Base-by-base conservation (phyloP, 192 early-diverging fungal species). In the Chytriomyces sp. region DNA sequence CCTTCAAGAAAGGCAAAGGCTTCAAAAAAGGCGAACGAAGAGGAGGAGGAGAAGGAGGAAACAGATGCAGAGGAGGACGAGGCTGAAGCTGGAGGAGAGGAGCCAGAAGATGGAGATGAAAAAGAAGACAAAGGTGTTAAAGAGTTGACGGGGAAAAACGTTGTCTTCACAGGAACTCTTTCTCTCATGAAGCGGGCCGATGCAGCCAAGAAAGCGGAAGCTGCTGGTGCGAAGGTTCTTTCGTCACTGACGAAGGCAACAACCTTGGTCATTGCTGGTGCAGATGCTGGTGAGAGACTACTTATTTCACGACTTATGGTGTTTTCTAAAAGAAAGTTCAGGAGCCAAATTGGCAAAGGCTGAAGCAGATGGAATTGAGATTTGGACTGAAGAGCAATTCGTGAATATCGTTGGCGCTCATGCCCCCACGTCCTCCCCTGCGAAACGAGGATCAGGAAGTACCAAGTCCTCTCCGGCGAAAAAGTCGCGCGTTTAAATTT, bases 271-370 rank as follows among this genome's bases (percentile, higher is more conserved):
- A 36, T 61, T 61, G 59, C 59, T 7, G 59, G 59, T 10, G 59
- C 28, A 19, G 59, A 61, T 61, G 59, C 59, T 61, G 59, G 59
- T 37, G n/a, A n/a, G n/a, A n/a, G n/a, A n/a, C n/a, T n/a, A n/a
- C n/a, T n/a, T n/a, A n/a, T n/a, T n/a, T n/a, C n/a, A n/a, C n/a
- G n/a, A n/a, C n/a, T n/a, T n/a, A n/a, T n/a, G n/a, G n/a, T n/a
- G n/a, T n/a, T n/a, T n/a, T n/a, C n/a, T n/a, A n/a, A n/a, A n/a
- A n/a, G n/a, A n/a, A n/a, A n/a, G n/a, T n/a, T n/a, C n/a, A n/a
- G n/a, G n/a, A n/a, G 54, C 59, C 59, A 61, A 61, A 25, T 36
- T 61, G 59, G 59, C 32, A 1, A 61, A 61, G 32, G 59, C 59
- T 36, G 6, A 25, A 17, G 59, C 32, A 19, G 6, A 31, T 17